Evolutionary conservation across 139 green algal species (phyloP).

Genomic region (Chlorella sp.): DNA sequence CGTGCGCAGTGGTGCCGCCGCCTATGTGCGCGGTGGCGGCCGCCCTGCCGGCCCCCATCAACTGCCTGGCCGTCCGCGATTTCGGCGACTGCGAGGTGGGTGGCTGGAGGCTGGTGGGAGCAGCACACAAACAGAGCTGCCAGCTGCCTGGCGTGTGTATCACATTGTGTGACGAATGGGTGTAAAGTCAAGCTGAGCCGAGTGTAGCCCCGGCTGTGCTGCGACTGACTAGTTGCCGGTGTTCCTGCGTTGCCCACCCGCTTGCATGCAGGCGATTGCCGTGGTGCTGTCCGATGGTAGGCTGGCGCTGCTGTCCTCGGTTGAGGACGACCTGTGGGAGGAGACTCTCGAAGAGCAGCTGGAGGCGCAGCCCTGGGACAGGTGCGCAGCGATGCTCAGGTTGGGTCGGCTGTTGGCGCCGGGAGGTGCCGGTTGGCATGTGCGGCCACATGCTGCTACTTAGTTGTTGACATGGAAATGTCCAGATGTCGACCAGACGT

Average conservation of each 20-base stretch:
- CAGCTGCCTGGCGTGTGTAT: too few species aligned
- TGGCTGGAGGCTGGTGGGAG: too few species aligned
- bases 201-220: too few species aligned
- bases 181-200: too few species aligned
- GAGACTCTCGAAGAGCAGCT: conserved; percentile 41
- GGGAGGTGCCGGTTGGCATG: too few species aligned
- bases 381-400: background rate
- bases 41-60: conserved; percentile 45
- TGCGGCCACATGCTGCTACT: too few species aligned
- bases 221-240: background rate
- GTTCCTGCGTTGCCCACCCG: background rate
- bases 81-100: conserved; percentile 13
- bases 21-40: conserved; percentile 76
- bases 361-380: conserved; percentile 30
- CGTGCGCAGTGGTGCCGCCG: conserved; percentile 75
- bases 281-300: conserved; percentile 64
- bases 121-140: too few species aligned
- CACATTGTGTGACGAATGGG: too few species aligned
- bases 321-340: conserved; percentile 81
- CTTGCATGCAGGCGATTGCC: conserved; percentile 50
- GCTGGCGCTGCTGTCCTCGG: conserved; percentile 52
- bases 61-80: conserved; percentile 47
- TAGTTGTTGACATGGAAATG: too few species aligned
- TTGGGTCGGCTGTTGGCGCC: background rate
- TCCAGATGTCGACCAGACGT: too few species aligned